Percentiles rank a stretch among this genome's conserved stretches.
These are phyloP conservation scores for Fusarium sp. DNA, from an alignment of 2,329 filamentous ascomycete species.

Conservation along the genomic window DNA sequence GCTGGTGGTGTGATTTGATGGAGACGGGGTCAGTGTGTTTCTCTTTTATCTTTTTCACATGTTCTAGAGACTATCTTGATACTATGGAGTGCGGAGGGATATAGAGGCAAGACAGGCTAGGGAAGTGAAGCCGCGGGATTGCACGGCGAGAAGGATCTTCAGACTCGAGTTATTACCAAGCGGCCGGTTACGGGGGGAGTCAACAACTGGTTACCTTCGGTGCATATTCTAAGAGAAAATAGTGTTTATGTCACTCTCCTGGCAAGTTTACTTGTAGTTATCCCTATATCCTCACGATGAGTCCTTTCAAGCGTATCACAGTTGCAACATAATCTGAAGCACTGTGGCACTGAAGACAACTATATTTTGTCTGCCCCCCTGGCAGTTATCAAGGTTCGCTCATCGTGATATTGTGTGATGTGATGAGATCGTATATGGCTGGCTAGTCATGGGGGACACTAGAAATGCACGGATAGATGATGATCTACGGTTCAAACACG, in stretches of 20 bases:
- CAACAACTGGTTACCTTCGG: too few relatives aligned
- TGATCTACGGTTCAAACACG: not conserved
- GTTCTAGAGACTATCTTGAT: too few relatives aligned
- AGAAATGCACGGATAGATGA: not conserved
- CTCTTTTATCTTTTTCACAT: not conserved
- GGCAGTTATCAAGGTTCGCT: not conserved
- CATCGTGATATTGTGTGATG: not conserved
- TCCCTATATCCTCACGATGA: too few relatives aligned
- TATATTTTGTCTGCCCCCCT: not conserved
- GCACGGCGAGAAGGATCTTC: too few relatives aligned
- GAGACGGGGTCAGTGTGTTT: slow-evolving; percentile 3
- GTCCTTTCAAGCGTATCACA: too few relatives aligned
- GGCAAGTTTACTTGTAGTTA: too few relatives aligned
- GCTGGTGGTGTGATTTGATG: slow-evolving; percentile 4
- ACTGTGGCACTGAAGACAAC: too few relatives aligned
- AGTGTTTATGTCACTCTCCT: too few relatives aligned
- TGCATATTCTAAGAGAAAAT: too few relatives aligned
- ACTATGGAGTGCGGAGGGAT: not conserved
- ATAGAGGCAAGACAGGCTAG: not conserved
- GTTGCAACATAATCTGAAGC: too few relatives aligned
- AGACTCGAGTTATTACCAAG: too few relatives aligned
- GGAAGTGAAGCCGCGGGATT: not conserved
- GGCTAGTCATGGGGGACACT: not conserved
- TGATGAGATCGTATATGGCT: not conserved
- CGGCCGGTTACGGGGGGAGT: too few relatives aligned